Base-by-base conservation (phyloP, 176 grass and related monocot species). In the Oryza longistaminata region DNA sequence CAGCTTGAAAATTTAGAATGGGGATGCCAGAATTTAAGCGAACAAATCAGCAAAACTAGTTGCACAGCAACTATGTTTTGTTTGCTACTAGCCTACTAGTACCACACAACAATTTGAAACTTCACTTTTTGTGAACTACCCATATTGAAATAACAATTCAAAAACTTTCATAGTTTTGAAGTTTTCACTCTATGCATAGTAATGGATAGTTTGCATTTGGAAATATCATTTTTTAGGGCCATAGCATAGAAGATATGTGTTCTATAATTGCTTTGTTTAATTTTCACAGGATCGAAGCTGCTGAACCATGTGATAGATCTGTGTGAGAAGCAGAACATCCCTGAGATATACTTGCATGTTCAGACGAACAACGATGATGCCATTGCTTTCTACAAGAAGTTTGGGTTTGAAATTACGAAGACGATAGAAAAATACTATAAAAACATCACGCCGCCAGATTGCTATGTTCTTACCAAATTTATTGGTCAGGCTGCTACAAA, bases 401-500 rank as follows among this genome's bases (percentile, higher is more conserved):
- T 90, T 83, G 97, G 93, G 66, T 99, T 99, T 45, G 97, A 99
- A 82, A 96, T 99, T 73, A 94, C 93, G 58, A 88, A 99, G 74
- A 99, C 97, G 2, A 99, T 99, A 83, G 84, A 91, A 53, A 91
- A 99, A 68, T 99, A 99, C 73, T 99, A 99, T 70, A 85, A 74
- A 77, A 94, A 99, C 83, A 99, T 99, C 85, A 99, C 86, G 2
- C 97, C 97, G 11, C 93, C 97, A 13, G 97, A 99, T 94, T 99
- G 93, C 46, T 89, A 96, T 10, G 93, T 99, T 76, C 81, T 99
- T 80, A 92, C 87, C 17, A 96, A 96, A 78, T 83, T 86, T 83
- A 81, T 95, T 68, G 29, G 87, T 71, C 87, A 85, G 82, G 71
- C 48, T 81, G 61, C 68, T 77, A 73, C 81, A 65, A 96, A 94